Percentiles rank a stretch among this genome's conserved stretches.
phyloP scores from a whole-genome alignment of 192 early-diverging fungal genomes.

The Cladochytrium replicatum region DNA sequence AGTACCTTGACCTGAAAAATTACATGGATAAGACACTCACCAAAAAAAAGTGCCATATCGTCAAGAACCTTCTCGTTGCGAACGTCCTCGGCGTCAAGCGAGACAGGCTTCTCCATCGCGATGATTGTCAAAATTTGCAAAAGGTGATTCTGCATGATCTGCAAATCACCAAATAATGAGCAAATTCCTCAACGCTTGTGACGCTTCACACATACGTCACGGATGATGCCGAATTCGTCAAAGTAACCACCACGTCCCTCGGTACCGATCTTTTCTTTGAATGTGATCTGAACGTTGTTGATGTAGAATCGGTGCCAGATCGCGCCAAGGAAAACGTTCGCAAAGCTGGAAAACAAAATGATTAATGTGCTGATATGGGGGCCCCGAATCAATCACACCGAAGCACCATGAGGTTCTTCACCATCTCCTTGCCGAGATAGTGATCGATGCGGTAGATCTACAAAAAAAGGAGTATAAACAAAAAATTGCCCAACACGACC shows the following conservation, averaged over 20 bases:
- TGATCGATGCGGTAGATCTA: constrained; percentile 97
- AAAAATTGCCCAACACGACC: not conserved
- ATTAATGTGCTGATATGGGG: not conserved
- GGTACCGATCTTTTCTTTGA: constrained; percentile 96
- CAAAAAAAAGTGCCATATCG: not conserved
- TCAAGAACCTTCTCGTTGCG: constrained; percentile 75
- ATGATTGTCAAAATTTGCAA: constrained; percentile 88
- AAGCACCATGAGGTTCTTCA: constrained; percentile 90
- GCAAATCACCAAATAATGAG: not conserved
- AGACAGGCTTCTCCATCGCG: constrained; percentile 89
- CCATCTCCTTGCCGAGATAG: constrained; percentile 99
- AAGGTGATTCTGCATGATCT: constrained; percentile 61
- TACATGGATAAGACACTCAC: not conserved
- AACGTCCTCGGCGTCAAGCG: constrained; percentile 80
- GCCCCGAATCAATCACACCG: constrained; percentile 24
- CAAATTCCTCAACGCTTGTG: not conserved
- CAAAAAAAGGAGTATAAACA: not conserved
- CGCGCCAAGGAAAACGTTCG: constrained; percentile 86
- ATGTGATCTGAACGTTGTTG: constrained; percentile 92
- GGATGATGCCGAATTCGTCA: constrained; percentile 97
- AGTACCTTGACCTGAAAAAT: constrained; percentile 62
- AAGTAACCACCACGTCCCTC: constrained; percentile 97
- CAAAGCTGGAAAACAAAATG: constrained; percentile 48
- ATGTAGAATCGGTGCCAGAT: constrained; percentile 86
- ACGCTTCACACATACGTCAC: constrained; percentile 60